phyloP scores from a whole-genome alignment of 1,284 basidiomycete species.

The Cryptococcus hybrid region DNA sequence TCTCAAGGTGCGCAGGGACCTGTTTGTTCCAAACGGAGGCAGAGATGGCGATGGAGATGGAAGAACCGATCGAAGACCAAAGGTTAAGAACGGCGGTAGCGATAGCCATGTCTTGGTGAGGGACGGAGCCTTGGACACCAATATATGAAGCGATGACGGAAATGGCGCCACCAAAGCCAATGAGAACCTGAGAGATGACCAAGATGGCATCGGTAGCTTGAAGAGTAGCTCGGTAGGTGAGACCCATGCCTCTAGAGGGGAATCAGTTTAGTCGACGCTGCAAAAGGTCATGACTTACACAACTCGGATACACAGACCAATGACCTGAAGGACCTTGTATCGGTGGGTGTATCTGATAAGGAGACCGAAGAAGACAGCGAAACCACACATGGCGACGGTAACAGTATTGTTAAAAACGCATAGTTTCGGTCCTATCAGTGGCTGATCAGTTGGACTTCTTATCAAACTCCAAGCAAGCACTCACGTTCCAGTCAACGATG shows the following conservation, averaged over 20 bases:
- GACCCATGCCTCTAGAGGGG: slow-evolving; percentile 22
- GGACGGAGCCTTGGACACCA: slow-evolving; percentile 42
- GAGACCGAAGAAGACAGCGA: slow-evolving; percentile 45
- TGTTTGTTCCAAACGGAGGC: slow-evolving; percentile 40
- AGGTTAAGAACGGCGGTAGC: slow-evolving; percentile 42
- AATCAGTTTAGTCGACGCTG: neutral
- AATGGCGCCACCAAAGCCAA: slow-evolving; percentile 31
- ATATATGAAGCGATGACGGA: slow-evolving; percentile 44
- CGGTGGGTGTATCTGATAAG: slow-evolving; percentile 48
- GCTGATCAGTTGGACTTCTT: neutral
- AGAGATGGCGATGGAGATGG: slow-evolving; percentile 39
- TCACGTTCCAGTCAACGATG: slow-evolving; percentile 27
- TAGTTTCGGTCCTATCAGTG: slow-evolving; percentile 23
- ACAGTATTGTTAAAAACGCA: slow-evolving; percentile 36
- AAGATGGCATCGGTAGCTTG: slow-evolving; percentile 27
- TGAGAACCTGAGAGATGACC: slow-evolving; percentile 24
- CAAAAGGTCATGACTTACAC: slow-evolving; percentile 14
- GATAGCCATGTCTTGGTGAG: slow-evolving; percentile 43
- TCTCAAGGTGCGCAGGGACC: slow-evolving; percentile 22
- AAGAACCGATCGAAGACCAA: slow-evolving; percentile 42
- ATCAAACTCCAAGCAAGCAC: neutral
- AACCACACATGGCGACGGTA: slow-evolving; percentile 45
- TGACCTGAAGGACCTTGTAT: slow-evolving; percentile 49
- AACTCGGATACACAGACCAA: slow-evolving; percentile 30
- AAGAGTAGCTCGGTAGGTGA: slow-evolving; percentile 35